phyloP scores from a whole-genome alignment of 148 eudicot species.

The Rhododendron ovatum region DNA sequence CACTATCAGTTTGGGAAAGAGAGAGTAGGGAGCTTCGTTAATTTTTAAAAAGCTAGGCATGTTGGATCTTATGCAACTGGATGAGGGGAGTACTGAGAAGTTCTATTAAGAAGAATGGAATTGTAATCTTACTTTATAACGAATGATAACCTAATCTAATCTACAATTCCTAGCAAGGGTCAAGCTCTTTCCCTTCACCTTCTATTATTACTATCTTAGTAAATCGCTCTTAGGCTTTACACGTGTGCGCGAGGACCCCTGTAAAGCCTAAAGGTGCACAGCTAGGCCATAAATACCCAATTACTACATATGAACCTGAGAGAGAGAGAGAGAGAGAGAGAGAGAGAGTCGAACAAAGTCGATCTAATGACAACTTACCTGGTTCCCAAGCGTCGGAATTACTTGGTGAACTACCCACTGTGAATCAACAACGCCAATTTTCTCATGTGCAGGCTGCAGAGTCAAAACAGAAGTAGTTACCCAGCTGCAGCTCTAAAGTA shows the following conservation, averaged over 20 bases:
- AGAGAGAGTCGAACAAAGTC: background rate
- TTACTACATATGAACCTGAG: background rate
- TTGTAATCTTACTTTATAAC: background rate
- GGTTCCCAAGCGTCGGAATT: slow-evolving; percentile 71
- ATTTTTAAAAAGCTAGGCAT: background rate
- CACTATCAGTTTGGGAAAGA: background rate
- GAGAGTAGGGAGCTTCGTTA: background rate
- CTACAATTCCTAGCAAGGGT: background rate
- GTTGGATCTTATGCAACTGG: background rate
- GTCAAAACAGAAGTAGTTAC: slow-evolving; percentile 4
- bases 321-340: too few species aligned
- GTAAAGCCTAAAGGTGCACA: background rate
- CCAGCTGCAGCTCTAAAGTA: background rate
- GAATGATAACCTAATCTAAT: background rate
- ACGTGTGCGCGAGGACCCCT: background rate
- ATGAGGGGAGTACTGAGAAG: background rate
- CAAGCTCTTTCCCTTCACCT: background rate
- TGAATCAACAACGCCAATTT: slow-evolving; percentile 84
- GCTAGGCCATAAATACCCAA: background rate
- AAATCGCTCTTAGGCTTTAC: background rate
- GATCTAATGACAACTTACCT: slow-evolving; percentile 30
- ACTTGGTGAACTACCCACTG: slow-evolving; percentile 81
- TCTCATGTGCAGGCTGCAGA: slow-evolving; percentile 85
- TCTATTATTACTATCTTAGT: background rate
- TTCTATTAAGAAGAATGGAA: background rate